Evolutionary conservation across 2,329 filamentous ascomycete species (phyloP).

Genomic region (Penicillium sp.): DNA sequence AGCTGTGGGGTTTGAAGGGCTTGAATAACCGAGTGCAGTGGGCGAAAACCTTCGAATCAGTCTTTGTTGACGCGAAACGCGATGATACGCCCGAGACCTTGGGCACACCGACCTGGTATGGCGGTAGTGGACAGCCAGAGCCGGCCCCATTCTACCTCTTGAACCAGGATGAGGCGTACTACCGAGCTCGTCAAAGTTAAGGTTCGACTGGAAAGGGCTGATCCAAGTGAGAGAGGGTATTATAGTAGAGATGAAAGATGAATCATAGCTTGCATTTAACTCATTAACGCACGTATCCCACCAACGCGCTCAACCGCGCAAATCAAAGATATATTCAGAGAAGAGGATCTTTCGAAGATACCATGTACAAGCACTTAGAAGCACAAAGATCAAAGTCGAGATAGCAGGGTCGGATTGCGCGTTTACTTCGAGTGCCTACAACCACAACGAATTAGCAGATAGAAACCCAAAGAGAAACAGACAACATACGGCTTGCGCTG

Average conservation of each 20-base stretch:
- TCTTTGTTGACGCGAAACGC: constrained; percentile 26
- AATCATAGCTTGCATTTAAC: neutral
- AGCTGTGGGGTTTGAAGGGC: constrained; percentile 39
- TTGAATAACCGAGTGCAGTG: constrained; percentile 43
- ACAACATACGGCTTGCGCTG: constrained; percentile 27
- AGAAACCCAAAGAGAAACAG: neutral
- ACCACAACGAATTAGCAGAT: neutral
- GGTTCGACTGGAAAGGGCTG: neutral
- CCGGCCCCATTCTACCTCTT: constrained; percentile 32
- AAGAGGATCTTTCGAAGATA: neutral
- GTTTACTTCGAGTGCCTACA: constrained; percentile 11
- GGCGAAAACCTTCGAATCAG: constrained; percentile 41
- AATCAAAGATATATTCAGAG: neutral
- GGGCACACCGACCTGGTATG: constrained; percentile 35
- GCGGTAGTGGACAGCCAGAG: constrained; percentile 30
- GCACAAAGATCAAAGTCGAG: neutral
- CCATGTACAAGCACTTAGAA: neutral
- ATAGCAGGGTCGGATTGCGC: neutral
- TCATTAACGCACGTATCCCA: neutral
- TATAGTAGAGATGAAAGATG: neutral
- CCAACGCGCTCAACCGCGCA: neutral
- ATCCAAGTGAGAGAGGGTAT: neutral
- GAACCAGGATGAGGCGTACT: constrained; percentile 33
- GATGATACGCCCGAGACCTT: constrained; percentile 28
- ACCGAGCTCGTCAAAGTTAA: constrained; percentile 5